Conservation (phyloP, 2,329 filamentous ascomycete genomes). For the Hypoxylon sp. region DNA sequence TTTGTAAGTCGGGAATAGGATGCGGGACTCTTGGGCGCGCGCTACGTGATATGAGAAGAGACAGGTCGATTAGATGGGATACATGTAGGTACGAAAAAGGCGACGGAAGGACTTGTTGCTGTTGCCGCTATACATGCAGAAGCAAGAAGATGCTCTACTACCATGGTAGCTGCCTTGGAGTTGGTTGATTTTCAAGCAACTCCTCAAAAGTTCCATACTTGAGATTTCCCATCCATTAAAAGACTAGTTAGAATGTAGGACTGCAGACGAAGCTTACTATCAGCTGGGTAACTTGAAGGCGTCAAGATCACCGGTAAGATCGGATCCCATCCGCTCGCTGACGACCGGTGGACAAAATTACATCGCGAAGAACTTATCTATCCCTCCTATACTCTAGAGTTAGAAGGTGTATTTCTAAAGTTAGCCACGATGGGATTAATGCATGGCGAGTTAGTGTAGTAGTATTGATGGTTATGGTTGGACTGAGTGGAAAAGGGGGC, state of each 20-base stretch:
- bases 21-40: slow-evolving; percentile 1
- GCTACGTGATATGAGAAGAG: slow-evolving; percentile 3
- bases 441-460: slow-evolving; percentile 3
- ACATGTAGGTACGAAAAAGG: slow-evolving; percentile 6
- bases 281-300: slow-evolving; percentile 10
- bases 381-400: slow-evolving; percentile 25
- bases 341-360: background rate
- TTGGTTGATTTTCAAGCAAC: slow-evolving; percentile 7
- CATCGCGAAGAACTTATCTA: slow-evolving; percentile 3
- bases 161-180: slow-evolving; percentile 1
- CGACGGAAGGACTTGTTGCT: background rate
- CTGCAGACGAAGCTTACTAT: slow-evolving; percentile 39
- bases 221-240: slow-evolving; percentile 18
- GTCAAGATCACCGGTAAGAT: background rate
- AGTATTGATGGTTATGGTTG: slow-evolving; percentile 5
- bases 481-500: slow-evolving; percentile 6
- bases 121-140: slow-evolving; percentile 12
- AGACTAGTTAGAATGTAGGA: slow-evolving; percentile 18
- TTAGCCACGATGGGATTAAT: slow-evolving; percentile 1
- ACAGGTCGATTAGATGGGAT: slow-evolving; percentile 4
- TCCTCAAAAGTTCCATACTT: slow-evolving; percentile 10
- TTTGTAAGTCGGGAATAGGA: background rate
- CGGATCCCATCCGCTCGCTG: slow-evolving; percentile 16
- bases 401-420: slow-evolving; percentile 10
- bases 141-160: slow-evolving; percentile 1